These are phyloP conservation scores for Tillandsia fasciculata DNA, from an alignment of 176 grass and related monocot genomes.

Conservation along the genomic window DNA sequence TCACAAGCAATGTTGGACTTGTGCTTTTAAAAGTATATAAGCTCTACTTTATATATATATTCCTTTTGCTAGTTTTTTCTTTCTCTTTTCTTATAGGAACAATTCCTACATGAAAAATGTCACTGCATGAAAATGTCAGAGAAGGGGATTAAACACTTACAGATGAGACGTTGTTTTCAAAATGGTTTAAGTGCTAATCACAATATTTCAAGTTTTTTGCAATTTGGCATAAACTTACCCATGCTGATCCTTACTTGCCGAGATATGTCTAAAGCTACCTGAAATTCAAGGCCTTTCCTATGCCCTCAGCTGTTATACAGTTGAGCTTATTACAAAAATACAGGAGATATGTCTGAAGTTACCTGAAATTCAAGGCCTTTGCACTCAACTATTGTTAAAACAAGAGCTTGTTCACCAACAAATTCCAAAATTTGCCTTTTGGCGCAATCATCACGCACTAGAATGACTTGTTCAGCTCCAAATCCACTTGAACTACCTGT, in stretches of 20 bases:
- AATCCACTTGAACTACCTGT: slow-evolving; percentile 33
- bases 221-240: too few relatives aligned
- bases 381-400: slow-evolving; percentile 80
- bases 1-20: too few relatives aligned
- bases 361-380: slow-evolving; percentile 96
- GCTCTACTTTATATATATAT: too few relatives aligned
- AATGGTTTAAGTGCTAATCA: too few relatives aligned
- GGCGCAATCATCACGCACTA: slow-evolving; percentile 60
- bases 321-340: neutral
- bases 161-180: neutral
- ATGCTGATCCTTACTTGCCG: too few relatives aligned
- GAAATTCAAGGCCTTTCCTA: slow-evolving; percentile 72
- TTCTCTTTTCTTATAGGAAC: too few relatives aligned
- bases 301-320: neutral
- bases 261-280: slow-evolving; percentile 28
- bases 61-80: too few relatives aligned
- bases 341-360: neutral
- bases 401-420: slow-evolving; percentile 70
- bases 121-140: neutral
- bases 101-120: too few relatives aligned
- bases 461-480: slow-evolving; percentile 83
- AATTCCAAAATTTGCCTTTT: slow-evolving; percentile 58
- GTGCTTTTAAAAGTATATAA: too few relatives aligned
- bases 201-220: too few relatives aligned
- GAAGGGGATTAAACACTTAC: neutral